Evolutionary conservation across 257 asterid genomes (phyloP), one percentile per base, ranked within the genome.

Genomic region (Solanum neorickii): DNA sequence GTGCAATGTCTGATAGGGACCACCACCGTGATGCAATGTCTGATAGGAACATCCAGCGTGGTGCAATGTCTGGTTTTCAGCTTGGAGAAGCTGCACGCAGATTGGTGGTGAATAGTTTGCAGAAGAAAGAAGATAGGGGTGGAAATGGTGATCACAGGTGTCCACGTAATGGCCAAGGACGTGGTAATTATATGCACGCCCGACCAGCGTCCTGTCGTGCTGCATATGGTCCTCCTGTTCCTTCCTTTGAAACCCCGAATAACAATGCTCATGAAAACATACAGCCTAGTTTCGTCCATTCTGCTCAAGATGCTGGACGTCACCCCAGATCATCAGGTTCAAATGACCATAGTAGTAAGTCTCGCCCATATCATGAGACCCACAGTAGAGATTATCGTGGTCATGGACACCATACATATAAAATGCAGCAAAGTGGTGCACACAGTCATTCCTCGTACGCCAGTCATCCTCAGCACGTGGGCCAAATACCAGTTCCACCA

Each of bases 81-180:
- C 98, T 97, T 75, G 99, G 98, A 25, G 97, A 95, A 62, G 98
- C 98, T 89, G 98, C 99, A 70, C 99, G 90, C 66, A 96, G 99
- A 52, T 94, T 97, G 47, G 96, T 97, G 35, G 94, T 88, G 27
- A 97, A 94, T 87, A 97, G 96, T 87, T 89, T 97, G 86, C 98
- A 91, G 88, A 35, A 11, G 5, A 82, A 49, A 82, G 69, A 49
- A 16, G 69, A 82, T 18, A 90, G 89, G 59, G 90, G 88, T 70
- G 86, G 88, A 84, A 91, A 80, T 73, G 52, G 87, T 37, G 91
- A 89, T 87, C 93, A 89, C 84, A 84, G 52, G 33, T 75, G 89
- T 80, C 90, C 88, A 78, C 92, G 18, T 3, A 82, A 49, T 82
- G 85, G 44, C 14, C 69, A 49, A 23, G 69, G 69, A 52, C 85